Evolutionary conservation across 371 early-diverging fungal genomes (phyloP).

Genomic region (Syncephalastrum contaminatum): DNA sequence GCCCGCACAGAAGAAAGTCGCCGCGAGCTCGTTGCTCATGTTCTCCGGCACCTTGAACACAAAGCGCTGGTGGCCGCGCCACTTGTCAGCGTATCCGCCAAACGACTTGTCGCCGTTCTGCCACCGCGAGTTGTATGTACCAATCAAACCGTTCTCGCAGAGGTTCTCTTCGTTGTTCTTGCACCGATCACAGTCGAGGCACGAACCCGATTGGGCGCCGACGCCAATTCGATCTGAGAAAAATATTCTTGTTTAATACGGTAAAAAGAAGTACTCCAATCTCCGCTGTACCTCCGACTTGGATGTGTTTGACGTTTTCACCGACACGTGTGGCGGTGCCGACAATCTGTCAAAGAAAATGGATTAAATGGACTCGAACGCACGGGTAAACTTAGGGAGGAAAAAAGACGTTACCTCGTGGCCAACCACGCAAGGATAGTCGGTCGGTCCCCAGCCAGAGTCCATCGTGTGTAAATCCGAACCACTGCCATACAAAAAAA

Average conservation of each 20-base stretch:
- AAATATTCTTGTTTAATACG: too few species aligned
- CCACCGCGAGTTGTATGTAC: conserved; percentile 43
- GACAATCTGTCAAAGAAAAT: conserved; percentile 42
- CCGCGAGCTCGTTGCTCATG: conserved; percentile 52
- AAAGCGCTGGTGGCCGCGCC: conserved; percentile 55
- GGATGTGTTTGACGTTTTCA: conserved; percentile 42
- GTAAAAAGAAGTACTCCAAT: too few species aligned
- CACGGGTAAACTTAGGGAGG: too few species aligned
- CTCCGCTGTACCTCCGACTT: conserved; percentile 41
- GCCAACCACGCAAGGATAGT: conserved; percentile 10
- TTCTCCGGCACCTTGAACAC: conserved; percentile 61
- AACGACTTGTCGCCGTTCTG: conserved; percentile 53
- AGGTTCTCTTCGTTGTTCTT: conserved; percentile 21
- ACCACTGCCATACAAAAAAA: conserved; percentile 17
- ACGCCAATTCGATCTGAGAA: conserved; percentile 62
- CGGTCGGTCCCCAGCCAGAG: conserved; percentile 14
- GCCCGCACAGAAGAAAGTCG: conserved; percentile 51
- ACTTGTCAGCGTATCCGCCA: conserved; percentile 68
- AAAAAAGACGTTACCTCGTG: background rate
- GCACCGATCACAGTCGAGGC: conserved; percentile 32
- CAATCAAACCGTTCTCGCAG: conserved; percentile 12
- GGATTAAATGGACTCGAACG: too few species aligned
- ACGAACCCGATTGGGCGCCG: conserved; percentile 58
- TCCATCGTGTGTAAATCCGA: conserved; percentile 57
- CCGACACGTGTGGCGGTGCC: conserved; percentile 57